Percentiles rank a stretch among this genome's conserved stretches.
Evolutionary conservation across 176 grass and related monocot species (phyloP).

Genomic region (Pharus latifolius): DNA sequence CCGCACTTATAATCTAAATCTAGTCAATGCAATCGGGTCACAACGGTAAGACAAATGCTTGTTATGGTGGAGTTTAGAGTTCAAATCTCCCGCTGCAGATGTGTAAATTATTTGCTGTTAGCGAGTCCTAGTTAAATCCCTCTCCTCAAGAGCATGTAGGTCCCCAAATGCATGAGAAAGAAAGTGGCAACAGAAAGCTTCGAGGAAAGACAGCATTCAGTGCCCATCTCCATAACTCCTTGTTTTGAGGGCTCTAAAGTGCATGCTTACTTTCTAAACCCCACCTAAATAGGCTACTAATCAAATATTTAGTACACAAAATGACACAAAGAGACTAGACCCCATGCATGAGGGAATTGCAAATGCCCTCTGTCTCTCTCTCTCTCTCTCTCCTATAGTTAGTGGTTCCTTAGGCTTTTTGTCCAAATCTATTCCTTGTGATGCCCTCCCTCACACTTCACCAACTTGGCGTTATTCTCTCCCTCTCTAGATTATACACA

Average conservation of each 20-base stretch:
- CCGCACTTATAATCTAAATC: neutral
- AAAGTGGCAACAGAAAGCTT: neutral
- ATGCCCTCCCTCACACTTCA: conserved; percentile 25
- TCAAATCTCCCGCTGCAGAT: too few species aligned
- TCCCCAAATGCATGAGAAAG: conserved; percentile 13
- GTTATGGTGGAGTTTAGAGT: too few species aligned
- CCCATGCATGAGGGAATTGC: conserved; percentile 21
- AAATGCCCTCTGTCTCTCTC: neutral
- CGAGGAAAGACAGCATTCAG: neutral
- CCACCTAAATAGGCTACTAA: too few species aligned
- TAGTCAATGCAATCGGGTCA: conserved; percentile 1
- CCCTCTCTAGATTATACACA: neutral
- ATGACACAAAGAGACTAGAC: too few species aligned
- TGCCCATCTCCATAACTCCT: conserved; percentile 7
- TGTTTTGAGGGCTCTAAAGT: conserved; percentile 19
- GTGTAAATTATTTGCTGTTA: too few species aligned
- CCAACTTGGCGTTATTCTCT: conserved; percentile 22
- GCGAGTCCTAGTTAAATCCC: too few species aligned
- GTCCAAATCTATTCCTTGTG: conserved; percentile 25
- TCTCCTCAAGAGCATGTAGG: conserved; percentile 3
- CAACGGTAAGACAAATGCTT: too few species aligned
- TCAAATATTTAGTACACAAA: too few species aligned
- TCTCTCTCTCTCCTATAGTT: conserved; percentile 11
- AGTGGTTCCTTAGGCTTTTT: conserved; percentile 13
- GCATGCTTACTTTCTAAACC: neutral